Evolutionary conservation across 208 protist species (phyloP).

Genomic region (Leptomonas pyrrhocoris): DNA sequence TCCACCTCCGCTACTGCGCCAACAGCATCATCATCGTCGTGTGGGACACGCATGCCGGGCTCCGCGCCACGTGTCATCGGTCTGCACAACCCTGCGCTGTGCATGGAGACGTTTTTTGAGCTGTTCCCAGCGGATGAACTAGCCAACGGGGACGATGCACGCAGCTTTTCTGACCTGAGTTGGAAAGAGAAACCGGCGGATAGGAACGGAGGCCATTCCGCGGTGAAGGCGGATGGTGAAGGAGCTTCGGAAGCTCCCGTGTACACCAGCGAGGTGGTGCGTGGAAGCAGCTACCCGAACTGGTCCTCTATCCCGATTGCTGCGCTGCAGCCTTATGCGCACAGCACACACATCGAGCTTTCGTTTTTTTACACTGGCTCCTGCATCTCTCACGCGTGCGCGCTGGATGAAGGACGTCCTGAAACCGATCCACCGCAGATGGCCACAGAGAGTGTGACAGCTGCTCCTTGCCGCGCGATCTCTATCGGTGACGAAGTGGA

Average conservation of each 20-base stretch:
- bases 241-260: neutral
- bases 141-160: neutral
- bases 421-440: neutral
- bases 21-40: neutral
- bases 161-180: neutral
- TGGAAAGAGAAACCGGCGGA: neutral
- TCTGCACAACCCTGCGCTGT: conserved; percentile 20
- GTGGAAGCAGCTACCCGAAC: conserved; percentile 27
- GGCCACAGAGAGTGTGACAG: neutral
- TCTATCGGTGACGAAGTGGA: neutral
- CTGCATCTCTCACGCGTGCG: conserved; percentile 9
- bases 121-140: neutral
- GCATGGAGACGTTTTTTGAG: conserved; percentile 21
- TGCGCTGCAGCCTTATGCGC: conserved; percentile 1
- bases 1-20: neutral
- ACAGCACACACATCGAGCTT: conserved; percentile 11
- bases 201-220: neutral
- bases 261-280: conserved; percentile 30
- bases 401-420: neutral
- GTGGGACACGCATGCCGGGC: neutral
- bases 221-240: neutral
- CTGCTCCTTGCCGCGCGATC: too few relatives aligned
- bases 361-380: conserved; percentile 27
- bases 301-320: conserved; percentile 21
- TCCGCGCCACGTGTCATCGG: neutral